These are phyloP conservation scores for Arabidopsis thaliana DNA, from an alignment of 345 rosid species.

Conservation along the genomic window DNA sequence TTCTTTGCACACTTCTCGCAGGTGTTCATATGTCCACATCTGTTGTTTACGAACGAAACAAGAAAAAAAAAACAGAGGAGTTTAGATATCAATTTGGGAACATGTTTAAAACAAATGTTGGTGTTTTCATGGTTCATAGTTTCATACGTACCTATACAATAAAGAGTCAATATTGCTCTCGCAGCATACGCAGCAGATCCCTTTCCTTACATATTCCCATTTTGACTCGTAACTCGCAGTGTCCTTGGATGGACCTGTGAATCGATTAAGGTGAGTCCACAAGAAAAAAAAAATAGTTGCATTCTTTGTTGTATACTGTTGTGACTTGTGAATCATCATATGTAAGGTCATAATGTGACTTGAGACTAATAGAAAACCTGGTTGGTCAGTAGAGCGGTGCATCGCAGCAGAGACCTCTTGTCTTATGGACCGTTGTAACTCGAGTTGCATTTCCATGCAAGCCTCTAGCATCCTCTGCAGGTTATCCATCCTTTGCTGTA, in stretches of 20 bases:
- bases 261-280: constrained; percentile 4
- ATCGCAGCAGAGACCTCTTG: constrained; percentile 92
- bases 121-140: constrained; percentile 24
- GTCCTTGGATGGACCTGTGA: constrained; percentile 55
- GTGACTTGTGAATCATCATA: neutral
- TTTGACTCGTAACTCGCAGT: constrained; percentile 54
- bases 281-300: neutral
- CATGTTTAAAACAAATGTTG: neutral
- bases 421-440: constrained; percentile 86
- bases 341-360: neutral
- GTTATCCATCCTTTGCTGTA: constrained; percentile 93
- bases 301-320: neutral
- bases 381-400: constrained; percentile 58
- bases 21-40: constrained; percentile 98
- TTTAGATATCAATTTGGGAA: constrained; percentile 1
- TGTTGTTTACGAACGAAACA: constrained; percentile 41
- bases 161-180: constrained; percentile 74
- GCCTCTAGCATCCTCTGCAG: constrained; percentile 92
- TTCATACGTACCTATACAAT: constrained; percentile 72
- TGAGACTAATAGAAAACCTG: constrained; percentile 54
- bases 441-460: constrained; percentile 99
- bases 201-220: constrained; percentile 85
- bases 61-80: neutral
- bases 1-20: constrained; percentile 84
- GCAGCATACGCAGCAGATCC: constrained; percentile 79